These are phyloP conservation scores for Trichoderma sp. DNA, from an alignment of 2,329 filamentous ascomycete species.

Conservation along the genomic window DNA sequence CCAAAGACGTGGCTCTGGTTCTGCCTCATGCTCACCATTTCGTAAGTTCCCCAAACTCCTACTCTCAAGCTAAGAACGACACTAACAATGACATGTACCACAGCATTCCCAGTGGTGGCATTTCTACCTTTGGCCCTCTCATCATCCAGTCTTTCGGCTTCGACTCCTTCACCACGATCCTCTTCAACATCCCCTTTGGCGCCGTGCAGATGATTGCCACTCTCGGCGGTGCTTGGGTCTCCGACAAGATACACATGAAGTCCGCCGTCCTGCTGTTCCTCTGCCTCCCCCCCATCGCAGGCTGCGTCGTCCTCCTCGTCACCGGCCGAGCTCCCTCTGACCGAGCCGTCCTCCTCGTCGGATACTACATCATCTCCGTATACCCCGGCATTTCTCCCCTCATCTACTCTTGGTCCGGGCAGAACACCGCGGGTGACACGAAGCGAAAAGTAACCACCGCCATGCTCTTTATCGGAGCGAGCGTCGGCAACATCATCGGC, in stretches of 20 bases:
- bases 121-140: conserved; percentile 61
- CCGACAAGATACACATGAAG: conserved; percentile 59
- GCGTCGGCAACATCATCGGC: conserved; percentile 67
- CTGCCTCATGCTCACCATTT: conserved; percentile 55
- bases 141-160: conserved; percentile 64
- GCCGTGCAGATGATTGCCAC: conserved; percentile 63
- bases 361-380: conserved; percentile 63
- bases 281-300: conserved; percentile 60
- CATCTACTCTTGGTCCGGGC: conserved; percentile 60
- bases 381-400: conserved; percentile 61
- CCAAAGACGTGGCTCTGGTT: conserved; percentile 51
- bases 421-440: conserved; percentile 67
- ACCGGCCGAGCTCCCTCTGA: conserved; percentile 51
- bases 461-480: conserved; percentile 64
- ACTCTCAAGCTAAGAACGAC: background rate
- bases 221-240: conserved; percentile 59
- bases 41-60: conserved; percentile 41
- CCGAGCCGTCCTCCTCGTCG: conserved; percentile 55
- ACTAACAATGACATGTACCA: background rate
- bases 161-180: conserved; percentile 57
- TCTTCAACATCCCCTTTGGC: conserved; percentile 66
- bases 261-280: conserved; percentile 57
- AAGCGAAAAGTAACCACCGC: conserved; percentile 68
- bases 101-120: conserved; percentile 58
- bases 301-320: conserved; percentile 57